These are phyloP conservation scores for Colletotrichum paranaense DNA, from an alignment of 2,329 filamentous ascomycete genomes.

Conservation along the genomic window DNA sequence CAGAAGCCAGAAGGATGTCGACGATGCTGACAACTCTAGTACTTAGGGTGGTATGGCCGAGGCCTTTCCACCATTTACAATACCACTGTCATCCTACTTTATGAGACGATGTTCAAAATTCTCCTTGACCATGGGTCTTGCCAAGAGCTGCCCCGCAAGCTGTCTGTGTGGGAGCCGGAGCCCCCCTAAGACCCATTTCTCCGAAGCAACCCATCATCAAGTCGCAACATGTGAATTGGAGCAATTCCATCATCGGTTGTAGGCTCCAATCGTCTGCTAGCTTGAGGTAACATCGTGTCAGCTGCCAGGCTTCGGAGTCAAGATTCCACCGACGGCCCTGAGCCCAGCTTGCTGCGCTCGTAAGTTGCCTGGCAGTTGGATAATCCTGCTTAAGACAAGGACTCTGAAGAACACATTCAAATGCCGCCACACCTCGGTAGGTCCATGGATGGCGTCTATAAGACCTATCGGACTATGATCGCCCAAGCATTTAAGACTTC, in stretches of 20 bases:
- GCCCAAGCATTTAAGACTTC: neutral
- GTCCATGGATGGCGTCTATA: neutral
- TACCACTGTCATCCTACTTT: neutral
- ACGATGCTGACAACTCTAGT: neutral
- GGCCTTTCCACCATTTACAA: neutral
- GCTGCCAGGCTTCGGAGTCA: neutral
- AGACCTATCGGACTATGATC: neutral
- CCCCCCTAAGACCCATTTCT: neutral
- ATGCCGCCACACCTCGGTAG: conserved; percentile 4
- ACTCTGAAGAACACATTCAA: neutral
- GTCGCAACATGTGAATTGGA: neutral
- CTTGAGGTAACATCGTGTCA: neutral
- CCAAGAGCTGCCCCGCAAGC: neutral
- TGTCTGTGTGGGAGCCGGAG: neutral
- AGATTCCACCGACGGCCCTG: neutral
- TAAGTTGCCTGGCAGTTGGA: neutral
- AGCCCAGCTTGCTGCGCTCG: neutral
- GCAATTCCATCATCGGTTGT: neutral
- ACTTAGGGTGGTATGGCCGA: neutral
- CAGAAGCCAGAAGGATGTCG: conserved; percentile 20
- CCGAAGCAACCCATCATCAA: neutral
- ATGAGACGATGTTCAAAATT: neutral
- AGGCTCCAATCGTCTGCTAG: no score
- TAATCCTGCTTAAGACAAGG: neutral
- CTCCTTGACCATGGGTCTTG: neutral